phyloP scores from a whole-genome alignment of 1,284 basidiomycete genomes.

The Sanghuangporus sanghuang region DNA sequence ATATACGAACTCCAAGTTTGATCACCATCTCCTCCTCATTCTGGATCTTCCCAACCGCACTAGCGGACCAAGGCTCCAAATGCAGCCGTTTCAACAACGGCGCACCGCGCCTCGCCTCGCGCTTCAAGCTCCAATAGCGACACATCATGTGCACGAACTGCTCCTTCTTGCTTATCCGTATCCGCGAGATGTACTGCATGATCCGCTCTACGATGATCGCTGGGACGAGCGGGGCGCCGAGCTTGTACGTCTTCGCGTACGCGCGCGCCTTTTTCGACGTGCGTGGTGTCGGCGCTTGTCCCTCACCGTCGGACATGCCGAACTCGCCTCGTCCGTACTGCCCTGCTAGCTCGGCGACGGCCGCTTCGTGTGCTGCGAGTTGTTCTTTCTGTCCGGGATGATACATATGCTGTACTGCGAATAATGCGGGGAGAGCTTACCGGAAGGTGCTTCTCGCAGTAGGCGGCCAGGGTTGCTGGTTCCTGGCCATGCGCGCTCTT shows the following conservation, averaged over 20 bases:
- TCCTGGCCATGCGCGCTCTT: constrained; percentile 75
- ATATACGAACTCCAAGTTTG: constrained; percentile 69
- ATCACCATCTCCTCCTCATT: constrained; percentile 81
- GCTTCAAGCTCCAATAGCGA: constrained; percentile 95
- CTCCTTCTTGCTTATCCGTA: constrained; percentile 71
- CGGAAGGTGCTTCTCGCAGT: constrained; percentile 86
- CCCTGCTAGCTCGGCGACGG: constrained; percentile 36
- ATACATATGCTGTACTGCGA: constrained; percentile 7
- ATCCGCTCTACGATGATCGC: constrained; percentile 73
- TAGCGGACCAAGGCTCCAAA: constrained; percentile 96
- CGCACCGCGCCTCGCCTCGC: constrained; percentile 89
- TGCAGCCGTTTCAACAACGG: constrained; percentile 92
- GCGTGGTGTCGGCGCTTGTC: constrained; percentile 25
- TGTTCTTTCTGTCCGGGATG: constrained; percentile 53
- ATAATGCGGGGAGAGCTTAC: constrained; percentile 41
- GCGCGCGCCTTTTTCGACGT: constrained; percentile 70
- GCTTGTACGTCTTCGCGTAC: constrained; percentile 76
- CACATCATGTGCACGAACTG: constrained; percentile 80
- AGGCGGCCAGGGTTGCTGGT: constrained; percentile 66
- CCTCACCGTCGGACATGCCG: constrained; percentile 33
- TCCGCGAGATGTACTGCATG: constrained; percentile 68
- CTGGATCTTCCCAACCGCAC: constrained; percentile 49
- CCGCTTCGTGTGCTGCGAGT: constrained; percentile 51
- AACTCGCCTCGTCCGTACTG: constrained; percentile 23
- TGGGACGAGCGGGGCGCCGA: constrained; percentile 73